Evolutionary conservation across 2,329 filamentous ascomycete genomes (phyloP).

Genomic region (Zymoseptoria pseudotritici): DNA sequence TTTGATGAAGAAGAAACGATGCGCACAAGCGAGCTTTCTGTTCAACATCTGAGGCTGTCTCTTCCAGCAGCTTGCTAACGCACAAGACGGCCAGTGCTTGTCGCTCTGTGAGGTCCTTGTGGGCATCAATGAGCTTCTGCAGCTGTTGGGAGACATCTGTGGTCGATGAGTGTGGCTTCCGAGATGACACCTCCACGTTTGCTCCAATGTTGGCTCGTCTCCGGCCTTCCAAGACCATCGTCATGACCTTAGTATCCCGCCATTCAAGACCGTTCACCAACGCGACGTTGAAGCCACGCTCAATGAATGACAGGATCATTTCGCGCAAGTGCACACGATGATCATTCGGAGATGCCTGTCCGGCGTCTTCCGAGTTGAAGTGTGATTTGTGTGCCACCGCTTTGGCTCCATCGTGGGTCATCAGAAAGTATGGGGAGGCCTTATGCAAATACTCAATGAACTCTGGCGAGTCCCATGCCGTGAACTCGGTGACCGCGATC

Average conservation of each 20-base stretch:
- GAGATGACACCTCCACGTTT: slow-evolving; percentile 6
- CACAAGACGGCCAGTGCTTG: slow-evolving; percentile 22
- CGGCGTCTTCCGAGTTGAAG: slow-evolving; percentile 1
- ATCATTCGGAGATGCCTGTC: slow-evolving; percentile 5
- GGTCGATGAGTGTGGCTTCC: slow-evolving; percentile 1
- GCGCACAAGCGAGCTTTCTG: slow-evolving; percentile 13
- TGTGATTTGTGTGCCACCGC: slow-evolving; percentile 18
- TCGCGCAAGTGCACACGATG: slow-evolving; percentile 31
- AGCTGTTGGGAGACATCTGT: slow-evolving; percentile 9
- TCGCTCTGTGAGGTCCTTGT: slow-evolving; percentile 18
- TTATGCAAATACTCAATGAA: slow-evolving; percentile 51
- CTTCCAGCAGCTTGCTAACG: slow-evolving; percentile 16
- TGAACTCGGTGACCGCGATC: slow-evolving; percentile 43
- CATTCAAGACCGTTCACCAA: slow-evolving; percentile 58
- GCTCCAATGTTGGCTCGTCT: slow-evolving; percentile 1
- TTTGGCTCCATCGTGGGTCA: slow-evolving; percentile 57
- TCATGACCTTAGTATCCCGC: slow-evolving; percentile 55
- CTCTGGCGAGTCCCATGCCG: slow-evolving; percentile 39
- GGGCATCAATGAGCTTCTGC: not conserved
- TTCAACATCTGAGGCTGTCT: slow-evolving; percentile 2
- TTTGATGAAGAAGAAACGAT: slow-evolving; percentile 25
- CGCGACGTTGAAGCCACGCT: slow-evolving; percentile 52
- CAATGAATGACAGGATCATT: slow-evolving; percentile 51
- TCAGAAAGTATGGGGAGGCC: slow-evolving; percentile 57
- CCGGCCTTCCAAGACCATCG: slow-evolving; percentile 38